Evolutionary conservation across 768 basidiomycete genomes (phyloP), one percentile per base, ranked within the genome.

Genomic region (Termitomyces eurrhizus): DNA sequence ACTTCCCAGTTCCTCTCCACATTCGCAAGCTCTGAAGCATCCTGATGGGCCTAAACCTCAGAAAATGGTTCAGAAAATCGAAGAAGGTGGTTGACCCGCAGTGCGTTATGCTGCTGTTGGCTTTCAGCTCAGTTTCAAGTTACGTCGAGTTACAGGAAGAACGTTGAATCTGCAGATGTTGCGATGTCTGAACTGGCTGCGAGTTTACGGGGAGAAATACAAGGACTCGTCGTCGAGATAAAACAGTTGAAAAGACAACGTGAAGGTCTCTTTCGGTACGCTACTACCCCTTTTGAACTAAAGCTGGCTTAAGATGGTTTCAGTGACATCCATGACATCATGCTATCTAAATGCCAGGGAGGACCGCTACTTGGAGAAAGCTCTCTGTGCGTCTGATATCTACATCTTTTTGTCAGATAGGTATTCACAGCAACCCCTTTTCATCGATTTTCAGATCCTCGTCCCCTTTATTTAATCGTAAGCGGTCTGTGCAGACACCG

Each of bases 261-360:
- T 18, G 51, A 57, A 36, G 37, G 55, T 18, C 59, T 65, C 36
- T 65, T 61, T 42, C 53, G 57, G 64, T 63, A 52, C 55, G 62
- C 24, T 41, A 51, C 7, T 1, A 44, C 36, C 14, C 39, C 35
- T 35, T 37, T 56, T 26, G 32, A 29, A n/a, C 11, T 4, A 7
- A 50, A 16, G 18, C 21, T 26, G 32, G 32, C 14, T 39, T 6
- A 21, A 12, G 9, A 49, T 41, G 3, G 13, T 54, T 52, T 39
- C n/a, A 65, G 64, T 29, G 62, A 65, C 29, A 61, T 65, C 33
- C 62, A 63, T 42, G 57, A 54, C 45, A 61, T 65, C 42, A 65
- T 65, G 64, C n/a, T 56, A 13, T 56, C 45, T 5, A 61, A 63
- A 54, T 56, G 59, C 26, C 56, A 58, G 41, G 58, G 13, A 24